These are phyloP conservation scores for Solanum tarijense DNA, from an alignment of 257 asterid species.

Conservation along the genomic window DNA sequence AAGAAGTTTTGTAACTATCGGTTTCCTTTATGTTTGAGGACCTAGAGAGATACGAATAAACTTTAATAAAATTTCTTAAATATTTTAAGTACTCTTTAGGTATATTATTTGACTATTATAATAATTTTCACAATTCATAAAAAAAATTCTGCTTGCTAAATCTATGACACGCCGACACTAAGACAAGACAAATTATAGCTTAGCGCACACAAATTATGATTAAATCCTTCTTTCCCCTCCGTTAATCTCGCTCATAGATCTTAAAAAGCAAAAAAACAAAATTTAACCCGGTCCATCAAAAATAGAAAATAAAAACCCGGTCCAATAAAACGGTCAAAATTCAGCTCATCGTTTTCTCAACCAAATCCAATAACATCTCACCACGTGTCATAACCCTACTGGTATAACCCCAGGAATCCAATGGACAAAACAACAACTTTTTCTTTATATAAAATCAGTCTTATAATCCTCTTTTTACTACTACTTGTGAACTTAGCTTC, in stretches of 20 bases:
- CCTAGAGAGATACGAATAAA: no score
- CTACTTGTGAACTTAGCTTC: conserved; percentile 4
- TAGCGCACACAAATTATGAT: neutral
- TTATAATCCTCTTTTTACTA: neutral
- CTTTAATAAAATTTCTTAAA: neutral
- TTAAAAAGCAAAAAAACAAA: neutral
- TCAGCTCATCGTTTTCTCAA: conserved; percentile 21
- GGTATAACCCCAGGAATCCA: conserved; percentile 39
- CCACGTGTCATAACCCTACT: conserved; percentile 25
- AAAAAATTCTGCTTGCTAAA: neutral
- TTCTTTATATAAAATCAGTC: neutral
- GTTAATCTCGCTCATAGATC: neutral
- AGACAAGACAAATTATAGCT: no score
- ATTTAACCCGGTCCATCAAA: neutral
- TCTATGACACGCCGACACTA: neutral
- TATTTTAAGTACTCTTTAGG: no score
- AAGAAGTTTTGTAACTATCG: neutral
- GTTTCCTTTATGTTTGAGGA: neutral
- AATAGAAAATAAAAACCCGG: neutral
- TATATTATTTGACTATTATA: no score
- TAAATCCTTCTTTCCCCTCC: neutral
- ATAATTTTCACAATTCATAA: no score
- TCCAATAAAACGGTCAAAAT: conserved; percentile 26
- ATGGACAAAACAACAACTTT: conserved; percentile 17
- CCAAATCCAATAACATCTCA: conserved; percentile 1